Conservation (phyloP, 179 eudicot genomes). For the Actinidia arguta region DNA sequence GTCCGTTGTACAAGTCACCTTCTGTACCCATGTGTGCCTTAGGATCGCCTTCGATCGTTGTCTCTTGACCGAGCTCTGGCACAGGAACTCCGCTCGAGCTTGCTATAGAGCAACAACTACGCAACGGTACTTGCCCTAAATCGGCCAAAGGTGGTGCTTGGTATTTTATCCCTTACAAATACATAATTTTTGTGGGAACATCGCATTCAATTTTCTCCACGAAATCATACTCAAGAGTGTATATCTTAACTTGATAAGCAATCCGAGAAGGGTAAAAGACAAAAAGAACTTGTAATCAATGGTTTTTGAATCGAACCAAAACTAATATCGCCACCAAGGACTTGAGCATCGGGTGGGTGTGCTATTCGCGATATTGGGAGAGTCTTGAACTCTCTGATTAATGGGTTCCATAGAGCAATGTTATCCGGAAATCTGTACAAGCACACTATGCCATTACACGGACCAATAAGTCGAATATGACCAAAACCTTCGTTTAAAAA, state of each 20-base stretch:
- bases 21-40: too few species aligned
- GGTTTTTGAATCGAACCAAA: slow-evolving; percentile 2
- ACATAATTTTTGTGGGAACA: slow-evolving; percentile 5
- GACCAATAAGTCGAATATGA: not conserved
- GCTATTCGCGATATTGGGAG: not conserved
- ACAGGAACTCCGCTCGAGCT: too few species aligned
- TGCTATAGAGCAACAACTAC: too few species aligned
- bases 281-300: slow-evolving; percentile 5
- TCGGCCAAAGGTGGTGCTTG: too few species aligned
- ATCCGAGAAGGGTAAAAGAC: not conserved
- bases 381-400: not conserved
- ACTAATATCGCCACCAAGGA: not conserved
- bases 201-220: not conserved
- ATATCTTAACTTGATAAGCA: slow-evolving; percentile 4
- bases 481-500: not conserved
- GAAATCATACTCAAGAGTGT: not conserved
- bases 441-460: slow-evolving; percentile 2
- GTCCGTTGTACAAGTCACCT: too few species aligned
- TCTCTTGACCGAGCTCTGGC: too few species aligned
- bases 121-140: too few species aligned
- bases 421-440: not conserved
- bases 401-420: slow-evolving; percentile 7
- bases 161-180: too few species aligned
- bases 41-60: too few species aligned
- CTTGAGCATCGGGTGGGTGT: not conserved